Conservation (phyloP, 2,329 filamentous ascomycete genomes). For the Hirsutella minnesotensis region DNA sequence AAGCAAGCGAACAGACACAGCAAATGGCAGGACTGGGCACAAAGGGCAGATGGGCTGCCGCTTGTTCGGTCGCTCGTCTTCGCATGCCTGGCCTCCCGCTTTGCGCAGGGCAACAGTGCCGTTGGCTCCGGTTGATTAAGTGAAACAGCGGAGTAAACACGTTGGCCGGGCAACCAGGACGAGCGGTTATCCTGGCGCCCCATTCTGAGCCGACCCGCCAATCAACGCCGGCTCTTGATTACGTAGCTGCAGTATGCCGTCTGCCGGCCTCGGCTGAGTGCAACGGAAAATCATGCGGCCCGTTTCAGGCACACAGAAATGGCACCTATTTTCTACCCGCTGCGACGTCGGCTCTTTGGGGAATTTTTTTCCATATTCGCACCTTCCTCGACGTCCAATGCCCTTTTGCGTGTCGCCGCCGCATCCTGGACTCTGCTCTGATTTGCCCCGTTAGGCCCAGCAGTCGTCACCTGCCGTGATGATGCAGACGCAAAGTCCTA, state of each 20-base stretch:
- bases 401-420: neutral
- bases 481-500: conserved; percentile 19
- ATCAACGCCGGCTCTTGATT: neutral
- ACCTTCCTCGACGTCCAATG: neutral
- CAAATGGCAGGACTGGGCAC: too few relatives aligned
- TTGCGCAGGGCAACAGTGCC: conserved; percentile 2
- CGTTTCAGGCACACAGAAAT: neutral
- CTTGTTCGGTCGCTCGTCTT: too few relatives aligned
- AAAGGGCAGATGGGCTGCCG: too few relatives aligned
- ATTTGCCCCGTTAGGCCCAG: neutral
- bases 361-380: too few relatives aligned
- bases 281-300: neutral
- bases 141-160: conserved; percentile 15
- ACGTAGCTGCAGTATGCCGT: too few relatives aligned
- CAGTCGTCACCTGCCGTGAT: conserved; percentile 3
- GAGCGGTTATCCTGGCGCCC: neutral
- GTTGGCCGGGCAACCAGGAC: conserved; percentile 22
- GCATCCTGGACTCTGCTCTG: neutral
- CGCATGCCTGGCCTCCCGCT: conserved; percentile 3
- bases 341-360: neutral
- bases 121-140: neutral
- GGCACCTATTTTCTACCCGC: neutral
- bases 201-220: neutral
- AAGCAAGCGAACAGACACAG: too few relatives aligned
- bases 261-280: too few relatives aligned